These are phyloP conservation scores for Polygonum aviculare DNA, from an alignment of 148 eudicot genomes.

Conservation along the genomic window DNA sequence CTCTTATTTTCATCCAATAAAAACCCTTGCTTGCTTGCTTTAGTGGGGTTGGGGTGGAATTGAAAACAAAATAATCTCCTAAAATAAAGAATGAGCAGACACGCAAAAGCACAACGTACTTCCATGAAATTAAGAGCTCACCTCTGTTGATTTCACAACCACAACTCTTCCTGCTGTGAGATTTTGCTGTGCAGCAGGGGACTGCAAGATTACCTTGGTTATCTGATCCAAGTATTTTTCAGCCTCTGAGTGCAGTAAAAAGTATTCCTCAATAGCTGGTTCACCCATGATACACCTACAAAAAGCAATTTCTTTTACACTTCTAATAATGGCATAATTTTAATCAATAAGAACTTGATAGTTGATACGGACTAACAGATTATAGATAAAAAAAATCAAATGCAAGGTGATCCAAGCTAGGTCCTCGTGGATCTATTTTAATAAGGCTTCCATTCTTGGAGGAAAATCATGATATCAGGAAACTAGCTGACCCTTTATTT, in stretches of 20 bases:
- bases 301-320: neutral
- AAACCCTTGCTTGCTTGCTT: neutral
- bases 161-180: conserved; percentile 78
- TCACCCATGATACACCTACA: conserved; percentile 93
- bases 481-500: neutral
- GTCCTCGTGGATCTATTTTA: neutral
- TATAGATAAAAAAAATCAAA: neutral
- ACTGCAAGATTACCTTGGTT: conserved; percentile 70
- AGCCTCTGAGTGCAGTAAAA: conserved; percentile 57
- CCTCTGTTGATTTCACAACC: conserved; percentile 75
- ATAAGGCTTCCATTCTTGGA: neutral
- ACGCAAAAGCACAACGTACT: neutral
- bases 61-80: neutral
- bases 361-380: neutral
- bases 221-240: conserved; percentile 54
- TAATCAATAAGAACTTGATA: neutral
- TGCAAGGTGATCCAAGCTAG: conserved; percentile 4
- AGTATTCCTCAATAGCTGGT: conserved; percentile 91
- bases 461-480: neutral
- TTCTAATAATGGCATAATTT: neutral
- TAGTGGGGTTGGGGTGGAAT: neutral
- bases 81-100: neutral
- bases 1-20: neutral
- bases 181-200: conserved; percentile 50
- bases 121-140: conserved; percentile 33